Evolutionary conservation across 2,329 filamentous ascomycete genomes (phyloP), one percentile per base, ranked within the genome.

Genomic region (Aspergillus tamarii): DNA sequence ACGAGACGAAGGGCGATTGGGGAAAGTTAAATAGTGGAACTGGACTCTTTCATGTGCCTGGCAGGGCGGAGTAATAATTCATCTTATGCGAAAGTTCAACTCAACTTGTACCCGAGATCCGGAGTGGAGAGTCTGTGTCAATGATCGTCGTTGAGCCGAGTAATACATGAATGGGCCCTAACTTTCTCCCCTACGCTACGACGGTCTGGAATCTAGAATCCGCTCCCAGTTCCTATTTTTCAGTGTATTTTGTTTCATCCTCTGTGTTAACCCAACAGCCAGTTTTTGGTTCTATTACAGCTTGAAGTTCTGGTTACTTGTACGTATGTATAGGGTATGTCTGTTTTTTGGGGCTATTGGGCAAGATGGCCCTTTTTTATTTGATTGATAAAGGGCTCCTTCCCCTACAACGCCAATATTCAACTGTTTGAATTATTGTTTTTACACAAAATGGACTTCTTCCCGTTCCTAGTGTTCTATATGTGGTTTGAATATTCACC

Each of bases 21-120:
- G 9, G 46, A 50, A 50, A 50, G 46, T 30, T 50, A 50, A 50
- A 50, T 50, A 50, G 46, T 50, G 26, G 30, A 50, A 30, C 46
- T 26, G 2, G 7, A 16, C 1, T 19, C 46, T 50, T 28, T 50
- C 50, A 52, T 34, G 26, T 41, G 46, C 34, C 34, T 36, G 14
- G 30, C 28, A 43, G 23, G 23, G 16, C 43, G 32, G 57, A 52
- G 45, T 50, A 45, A 36, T 57, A 34, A 41, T 23, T 16, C 55
- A 26, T 28, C 28, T 26, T 28, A 52, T 21, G 14, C 46, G 4
- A 30, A 52, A 19, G 14, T 14, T 19, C 26, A 19, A 14, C 16
- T 19, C 26, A 19, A 14, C 16, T 32, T 34, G 28, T 23, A 57
- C 43, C 60, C 59, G 62, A 64, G 62, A 64, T 64, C 62, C 62